Evolutionary conservation across 1,284 basidiomycete species (phyloP), one percentile per base, ranked within the genome.

Genomic region (Coniferiporia sulphurascens): DNA sequence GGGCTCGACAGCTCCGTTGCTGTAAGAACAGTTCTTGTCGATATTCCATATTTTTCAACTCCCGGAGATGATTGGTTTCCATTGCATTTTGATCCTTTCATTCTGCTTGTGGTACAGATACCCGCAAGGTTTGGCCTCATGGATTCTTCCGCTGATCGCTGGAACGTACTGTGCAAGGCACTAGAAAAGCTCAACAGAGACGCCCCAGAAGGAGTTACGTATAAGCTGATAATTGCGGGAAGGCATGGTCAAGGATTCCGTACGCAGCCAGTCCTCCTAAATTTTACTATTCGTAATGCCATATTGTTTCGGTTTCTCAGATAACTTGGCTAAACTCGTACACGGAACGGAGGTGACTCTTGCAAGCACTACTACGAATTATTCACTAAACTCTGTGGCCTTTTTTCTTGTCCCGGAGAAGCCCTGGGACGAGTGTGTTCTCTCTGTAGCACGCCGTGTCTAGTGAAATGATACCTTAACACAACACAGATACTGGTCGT

Each of bases 171-270:
- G 56, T 68, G 72, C 32, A 59, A 64, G 3, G 63, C 71, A 3
- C 71, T 91, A 19, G 59, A 68, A 4, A 61, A 67, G 7, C 67
- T 90, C 51, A 86, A 87, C 59, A 59, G 65, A 4, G 64, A 71
- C 0, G 74, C 78, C 1, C 69, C 74, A 5, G 61, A 65, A 0
- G 69, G 72, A 1, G 75, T 74, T 8, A 71, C 71, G 3, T 82
- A 83, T 71, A 91, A 89, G 66, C 76, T 89, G 9, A 75, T 91
- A 58, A 83, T 84, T 60, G 69, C 90, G 10, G 81, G 81, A 2
- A 74, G 90, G 62, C 89, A 92, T 64, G 90, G 90, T 0, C 74
- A 91, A 72, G 90, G 89, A 38, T 82, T 73, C 64, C 85, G 84
- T 85, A 66, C 64, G 86, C 75, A 0, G 27, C 6, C 48, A 48